These are phyloP conservation scores for Macrophomina pseudophaseolina DNA, from an alignment of 2,329 filamentous ascomycete genomes.

Conservation along the genomic window DNA sequence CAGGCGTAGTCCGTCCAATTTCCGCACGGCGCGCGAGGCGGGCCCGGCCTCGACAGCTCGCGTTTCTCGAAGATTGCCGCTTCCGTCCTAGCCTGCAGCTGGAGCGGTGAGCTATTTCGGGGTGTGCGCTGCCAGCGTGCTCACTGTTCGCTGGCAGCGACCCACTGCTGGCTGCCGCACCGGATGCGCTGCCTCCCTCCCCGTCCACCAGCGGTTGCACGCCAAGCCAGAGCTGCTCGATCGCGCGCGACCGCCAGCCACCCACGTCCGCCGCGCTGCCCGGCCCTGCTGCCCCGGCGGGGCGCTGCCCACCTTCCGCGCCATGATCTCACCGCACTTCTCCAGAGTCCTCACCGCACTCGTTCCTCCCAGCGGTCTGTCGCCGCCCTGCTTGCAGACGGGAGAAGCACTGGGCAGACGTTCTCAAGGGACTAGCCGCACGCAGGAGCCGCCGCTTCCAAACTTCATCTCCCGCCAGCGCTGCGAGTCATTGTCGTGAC, in stretches of 20 bases:
- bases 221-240: conserved; percentile 10
- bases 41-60: conserved; percentile 37
- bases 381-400: conserved; percentile 3
- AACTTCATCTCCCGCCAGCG: conserved; percentile 1
- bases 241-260: not conserved
- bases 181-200: conserved; percentile 19
- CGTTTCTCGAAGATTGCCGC: conserved; percentile 47
- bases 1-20: conserved; percentile 36
- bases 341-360: conserved; percentile 21
- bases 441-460: conserved; percentile 11
- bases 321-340: conserved; percentile 25
- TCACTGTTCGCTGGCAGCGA: conserved; percentile 4
- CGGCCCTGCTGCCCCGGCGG: conserved; percentile 13
- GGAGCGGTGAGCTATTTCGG: conserved; percentile 17
- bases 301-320: conserved; percentile 18
- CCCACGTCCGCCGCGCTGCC: conserved; percentile 14
- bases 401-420: conserved; percentile 17
- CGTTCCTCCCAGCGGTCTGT: conserved; percentile 19
- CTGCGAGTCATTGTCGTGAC: conserved; percentile 23
- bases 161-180: conserved; percentile 17
- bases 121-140: conserved; percentile 17
- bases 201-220: conserved; percentile 10
- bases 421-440: conserved; percentile 14
- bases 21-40: conserved; percentile 36
- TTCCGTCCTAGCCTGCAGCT: conserved; percentile 30